Conservation (phyloP, 2,329 filamentous ascomycete genomes). For the Aspergillus oerlinghausenensis region DNA sequence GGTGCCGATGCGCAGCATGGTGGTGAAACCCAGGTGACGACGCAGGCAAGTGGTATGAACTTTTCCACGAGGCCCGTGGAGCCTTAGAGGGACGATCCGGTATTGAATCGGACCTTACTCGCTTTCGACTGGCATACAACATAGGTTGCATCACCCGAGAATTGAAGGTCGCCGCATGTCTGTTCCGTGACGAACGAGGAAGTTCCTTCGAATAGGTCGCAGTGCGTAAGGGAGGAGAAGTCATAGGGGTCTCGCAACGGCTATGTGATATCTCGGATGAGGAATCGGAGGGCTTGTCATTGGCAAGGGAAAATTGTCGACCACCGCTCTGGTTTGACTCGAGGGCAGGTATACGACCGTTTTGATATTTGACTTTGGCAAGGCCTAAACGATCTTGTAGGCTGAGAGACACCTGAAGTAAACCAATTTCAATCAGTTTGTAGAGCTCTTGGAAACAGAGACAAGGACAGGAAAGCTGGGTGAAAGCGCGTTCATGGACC, state of each 20-base stretch:
- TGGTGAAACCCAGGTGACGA: slow-evolving; percentile 81
- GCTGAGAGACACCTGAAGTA: slow-evolving; percentile 76
- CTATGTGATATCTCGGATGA: slow-evolving; percentile 75
- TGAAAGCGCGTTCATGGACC: not conserved
- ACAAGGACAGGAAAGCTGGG: not conserved
- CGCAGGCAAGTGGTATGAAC: slow-evolving; percentile 69
- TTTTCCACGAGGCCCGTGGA: slow-evolving; percentile 68
- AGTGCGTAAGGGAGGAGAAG: slow-evolving; percentile 79
- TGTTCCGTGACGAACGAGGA: slow-evolving; percentile 49
- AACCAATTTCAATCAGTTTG: not conserved
- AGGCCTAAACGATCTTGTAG: slow-evolving; percentile 91
- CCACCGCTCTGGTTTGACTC: slow-evolving; percentile 71
- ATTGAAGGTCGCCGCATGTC: slow-evolving; percentile 42
- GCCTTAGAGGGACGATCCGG: slow-evolving; percentile 54
- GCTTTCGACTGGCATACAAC: slow-evolving; percentile 57
- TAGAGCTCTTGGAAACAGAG: not conserved
- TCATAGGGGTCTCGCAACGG: slow-evolving; percentile 50
- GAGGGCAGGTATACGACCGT: slow-evolving; percentile 81
- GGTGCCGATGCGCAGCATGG: slow-evolving; percentile 70
- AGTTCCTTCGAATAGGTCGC: slow-evolving; percentile 81
- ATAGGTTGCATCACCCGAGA: slow-evolving; percentile 41
- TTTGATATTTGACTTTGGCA: slow-evolving; percentile 94
- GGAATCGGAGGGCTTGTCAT: slow-evolving; percentile 78
- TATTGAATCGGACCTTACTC: slow-evolving; percentile 62
- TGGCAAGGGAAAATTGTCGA: slow-evolving; percentile 60